These are phyloP conservation scores for Trichoderma afroharzianum DNA, from an alignment of 2,329 filamentous ascomycete species.

Conservation along the genomic window DNA sequence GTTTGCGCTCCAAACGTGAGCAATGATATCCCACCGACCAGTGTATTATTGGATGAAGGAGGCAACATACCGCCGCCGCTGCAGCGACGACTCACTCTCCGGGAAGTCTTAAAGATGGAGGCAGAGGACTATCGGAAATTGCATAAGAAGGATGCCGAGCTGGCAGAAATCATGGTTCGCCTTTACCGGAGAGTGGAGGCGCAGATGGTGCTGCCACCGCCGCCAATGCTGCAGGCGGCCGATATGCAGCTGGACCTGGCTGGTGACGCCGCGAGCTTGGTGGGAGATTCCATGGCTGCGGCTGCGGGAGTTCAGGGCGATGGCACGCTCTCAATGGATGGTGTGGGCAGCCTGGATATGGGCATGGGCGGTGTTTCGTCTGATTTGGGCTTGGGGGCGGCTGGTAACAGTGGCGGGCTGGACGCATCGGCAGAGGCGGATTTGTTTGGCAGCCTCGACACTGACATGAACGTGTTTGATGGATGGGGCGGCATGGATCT, in stretches of 20 bases:
- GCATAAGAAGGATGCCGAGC: conserved; percentile 52
- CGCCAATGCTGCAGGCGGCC: conserved; percentile 41
- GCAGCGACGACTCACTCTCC: conserved; percentile 54
- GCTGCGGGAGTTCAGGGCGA: conserved; percentile 40
- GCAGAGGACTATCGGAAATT: conserved; percentile 56
- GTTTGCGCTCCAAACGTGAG: conserved; percentile 63
- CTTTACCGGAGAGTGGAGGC: conserved; percentile 62
- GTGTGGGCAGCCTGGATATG: conserved; percentile 45
- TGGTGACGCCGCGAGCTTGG: conserved; percentile 36
- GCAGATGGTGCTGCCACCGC: conserved; percentile 50
- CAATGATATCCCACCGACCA: conserved; percentile 37
- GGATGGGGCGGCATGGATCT: conserved; percentile 27
- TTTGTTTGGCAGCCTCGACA: conserved; percentile 38
- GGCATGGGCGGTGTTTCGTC: conserved; percentile 37
- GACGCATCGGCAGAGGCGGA: conserved; percentile 36
- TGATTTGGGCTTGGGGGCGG: conserved; percentile 37
- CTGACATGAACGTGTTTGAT: conserved; percentile 44
- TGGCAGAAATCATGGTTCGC: conserved; percentile 60
- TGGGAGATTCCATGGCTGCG: conserved; percentile 43
- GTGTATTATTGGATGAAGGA: conserved; percentile 33
- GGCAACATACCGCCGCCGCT: conserved; percentile 34
- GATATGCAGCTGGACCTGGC: conserved; percentile 41
- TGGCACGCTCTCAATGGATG: conserved; percentile 38
- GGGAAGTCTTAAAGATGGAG: conserved; percentile 56
- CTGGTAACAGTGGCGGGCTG: conserved; percentile 31